These are phyloP conservation scores for Globisporangium solare DNA, from an alignment of 352 stramenopile genomes.

Conservation along the genomic window DNA sequence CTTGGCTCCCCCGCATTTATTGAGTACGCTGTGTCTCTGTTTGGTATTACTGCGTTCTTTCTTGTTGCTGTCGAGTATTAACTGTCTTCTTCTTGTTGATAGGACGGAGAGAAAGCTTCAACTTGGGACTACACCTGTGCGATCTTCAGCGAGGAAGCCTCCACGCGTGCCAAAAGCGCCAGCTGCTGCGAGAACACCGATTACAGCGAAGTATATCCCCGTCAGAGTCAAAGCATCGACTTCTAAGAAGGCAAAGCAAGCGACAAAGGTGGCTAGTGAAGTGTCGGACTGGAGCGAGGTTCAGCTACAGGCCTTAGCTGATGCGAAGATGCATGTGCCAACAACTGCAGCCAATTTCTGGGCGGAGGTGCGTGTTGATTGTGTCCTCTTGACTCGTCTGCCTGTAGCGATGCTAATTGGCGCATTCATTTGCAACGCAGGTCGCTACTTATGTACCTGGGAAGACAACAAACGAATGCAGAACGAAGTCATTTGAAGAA, in stretches of 20 bases:
- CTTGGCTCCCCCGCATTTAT: slow-evolving; percentile 21
- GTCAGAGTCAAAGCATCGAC: background rate
- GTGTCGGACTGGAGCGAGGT: slow-evolving; percentile 32
- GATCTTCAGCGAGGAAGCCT: slow-evolving; percentile 7
- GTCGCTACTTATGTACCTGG: slow-evolving; percentile 39
- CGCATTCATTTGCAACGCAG: slow-evolving; percentile 1
- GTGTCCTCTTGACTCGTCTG: background rate
- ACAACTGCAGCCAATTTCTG: slow-evolving; percentile 67
- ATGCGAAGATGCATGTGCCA: slow-evolving; percentile 56
- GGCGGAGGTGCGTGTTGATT: slow-evolving; percentile 31
- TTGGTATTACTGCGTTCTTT: background rate
- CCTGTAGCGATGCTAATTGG: background rate
- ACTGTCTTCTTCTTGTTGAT: background rate
- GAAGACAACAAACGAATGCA: slow-evolving; percentile 59
- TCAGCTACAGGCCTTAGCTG: slow-evolving; percentile 44
- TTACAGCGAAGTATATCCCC: slow-evolving; percentile 9
- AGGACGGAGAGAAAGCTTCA: background rate
- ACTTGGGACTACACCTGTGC: background rate
- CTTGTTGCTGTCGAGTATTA: background rate
- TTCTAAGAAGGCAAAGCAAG: slow-evolving; percentile 20
- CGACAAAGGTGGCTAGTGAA: slow-evolving; percentile 18
- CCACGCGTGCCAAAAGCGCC: slow-evolving; percentile 6
- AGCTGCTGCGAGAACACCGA: slow-evolving; percentile 3
- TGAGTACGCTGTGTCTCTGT: slow-evolving; percentile 12
- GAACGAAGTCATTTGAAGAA: slow-evolving; percentile 51